Base-by-base conservation (phyloP, 2,329 filamentous ascomycete species). In the Arthrobotrys entomopaga region DNA sequence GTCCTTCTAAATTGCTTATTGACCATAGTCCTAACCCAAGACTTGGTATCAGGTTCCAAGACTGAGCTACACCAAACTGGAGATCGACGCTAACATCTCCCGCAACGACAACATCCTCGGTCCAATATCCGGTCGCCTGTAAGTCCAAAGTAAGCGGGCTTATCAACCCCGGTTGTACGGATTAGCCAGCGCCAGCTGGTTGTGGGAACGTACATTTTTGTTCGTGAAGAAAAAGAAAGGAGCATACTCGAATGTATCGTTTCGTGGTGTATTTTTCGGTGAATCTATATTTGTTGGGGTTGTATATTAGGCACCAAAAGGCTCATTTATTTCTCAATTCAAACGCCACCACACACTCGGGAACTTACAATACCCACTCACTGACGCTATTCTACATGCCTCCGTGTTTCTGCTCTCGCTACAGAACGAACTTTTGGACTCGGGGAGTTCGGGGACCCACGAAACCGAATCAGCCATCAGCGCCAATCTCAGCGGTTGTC, bases 41-140 rank as follows among this genome's bases (percentile, higher is more conserved):
- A 8, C 43, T 49, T 29, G 65, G 65, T 38, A 43, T 4, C 4
- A 61, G 15, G 20, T 70, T 70, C 48, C 50, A 63, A 15, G 15
- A 22, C 42, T 49, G 38, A 8, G 65, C 65, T n/a, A 70, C 42
- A 24, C 57, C 65, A 20, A 70, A 70, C 13, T 49, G 52, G n/a
- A 63, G 50, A 20, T 48, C 13, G 7, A 70, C 46, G 5, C 22
- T 40, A 2, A 49, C 54, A 2, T 3, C 54, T 3, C 42, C 50
- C 5, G 38, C 24, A 10, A 50, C 57, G 10, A 64, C 48, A 15
- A 57, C 50, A 29, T 50, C 29, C 26, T 60, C 56, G 6, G 40
- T 46, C 65, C 57, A 70, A 50, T 57, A 70, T 22, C 65, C 65
- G 16, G 13, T 59, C 5, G 38, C 56, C 56, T 59, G 22, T 19